phyloP scores from a whole-genome alignment of 306 rosid species.

The Oemleria cerasiformis region DNA sequence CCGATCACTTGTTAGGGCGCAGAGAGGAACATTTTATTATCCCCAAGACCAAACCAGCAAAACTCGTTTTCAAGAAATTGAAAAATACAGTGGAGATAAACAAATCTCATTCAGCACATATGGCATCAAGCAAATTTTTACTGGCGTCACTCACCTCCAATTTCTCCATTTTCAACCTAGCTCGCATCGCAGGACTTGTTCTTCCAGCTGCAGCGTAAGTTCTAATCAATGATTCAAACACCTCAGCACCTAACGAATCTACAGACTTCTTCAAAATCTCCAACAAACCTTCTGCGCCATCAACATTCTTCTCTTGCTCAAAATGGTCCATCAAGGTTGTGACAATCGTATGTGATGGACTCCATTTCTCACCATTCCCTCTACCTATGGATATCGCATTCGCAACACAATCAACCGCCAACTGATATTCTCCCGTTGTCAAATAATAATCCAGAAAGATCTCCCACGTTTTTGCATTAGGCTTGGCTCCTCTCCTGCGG shows the following conservation, averaged over 20 bases:
- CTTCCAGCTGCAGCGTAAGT: conserved; percentile 74
- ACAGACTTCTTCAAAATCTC: conserved; percentile 59
- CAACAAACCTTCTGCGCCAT: conserved; percentile 72
- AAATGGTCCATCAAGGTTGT: conserved; percentile 54
- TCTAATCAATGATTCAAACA: conserved; percentile 78
- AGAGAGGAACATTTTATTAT: conserved; percentile 27
- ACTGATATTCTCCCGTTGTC: conserved; percentile 47
- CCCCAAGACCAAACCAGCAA: conserved; percentile 22
- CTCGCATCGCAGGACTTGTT: conserved; percentile 49
- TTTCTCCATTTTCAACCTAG: conserved; percentile 80
- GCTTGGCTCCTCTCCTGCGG: conserved; percentile 64
- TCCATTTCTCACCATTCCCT: conserved; percentile 72
- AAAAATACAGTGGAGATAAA: conserved; percentile 14
- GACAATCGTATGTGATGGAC: conserved; percentile 46
- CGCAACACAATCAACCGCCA: conserved; percentile 58
- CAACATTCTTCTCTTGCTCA: conserved; percentile 76
- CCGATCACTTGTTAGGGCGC: background rate
- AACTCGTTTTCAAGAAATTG: conserved; percentile 29
- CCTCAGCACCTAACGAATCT: conserved; percentile 47
- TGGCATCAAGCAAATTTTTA: conserved; percentile 59
- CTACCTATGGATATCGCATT: conserved; percentile 63
- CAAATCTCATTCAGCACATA: conserved; percentile 53
- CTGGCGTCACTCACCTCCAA: conserved; percentile 59
- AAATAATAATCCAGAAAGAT: conserved; percentile 62
- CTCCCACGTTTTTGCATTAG: conserved; percentile 83